Percentiles rank a stretch among this genome's conserved stretches.
Conservation (phyloP, 1,284 basidiomycete species). For the Ceratobasidium sp. region DNA sequence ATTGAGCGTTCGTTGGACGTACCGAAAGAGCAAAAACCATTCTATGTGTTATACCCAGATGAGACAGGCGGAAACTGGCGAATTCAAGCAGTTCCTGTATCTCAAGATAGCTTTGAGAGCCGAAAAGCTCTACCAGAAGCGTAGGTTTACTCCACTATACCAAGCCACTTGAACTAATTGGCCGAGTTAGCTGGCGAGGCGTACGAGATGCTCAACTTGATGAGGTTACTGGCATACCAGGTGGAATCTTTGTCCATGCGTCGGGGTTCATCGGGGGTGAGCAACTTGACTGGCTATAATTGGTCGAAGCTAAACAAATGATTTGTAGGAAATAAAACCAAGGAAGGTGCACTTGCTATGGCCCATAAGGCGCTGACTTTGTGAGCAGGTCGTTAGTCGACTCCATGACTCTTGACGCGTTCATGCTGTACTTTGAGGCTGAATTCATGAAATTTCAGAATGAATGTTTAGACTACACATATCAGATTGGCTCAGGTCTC, state of each 20-base stretch:
- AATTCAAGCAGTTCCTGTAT: conserved; percentile 89
- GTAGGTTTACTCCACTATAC: conserved; percentile 45
- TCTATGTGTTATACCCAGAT: conserved; percentile 94
- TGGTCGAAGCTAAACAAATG: background rate
- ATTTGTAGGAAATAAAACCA: conserved; percentile 85
- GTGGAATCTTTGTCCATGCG: conserved; percentile 92
- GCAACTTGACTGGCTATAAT: conserved; percentile 50
- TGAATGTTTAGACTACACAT: too few species aligned
- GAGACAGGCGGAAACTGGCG: conserved; percentile 85
- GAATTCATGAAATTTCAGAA: too few species aligned
- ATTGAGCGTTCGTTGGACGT: conserved; percentile 72
- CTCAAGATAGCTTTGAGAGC: conserved; percentile 86
- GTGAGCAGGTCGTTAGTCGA: background rate
- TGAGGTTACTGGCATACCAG: conserved; percentile 78
- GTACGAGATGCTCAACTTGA: conserved; percentile 86
- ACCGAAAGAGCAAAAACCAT: conserved; percentile 62
- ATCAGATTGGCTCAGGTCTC: too few species aligned
- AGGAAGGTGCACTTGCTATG: conserved; percentile 85
- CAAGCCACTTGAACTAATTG: background rate
- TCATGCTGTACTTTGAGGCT: too few species aligned
- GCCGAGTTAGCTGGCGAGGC: conserved; percentile 78
- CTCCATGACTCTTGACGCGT: too few species aligned
- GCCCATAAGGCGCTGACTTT: conserved; percentile 68
- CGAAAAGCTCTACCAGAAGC: conserved; percentile 91
- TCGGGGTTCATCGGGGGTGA: conserved; percentile 94